These are phyloP conservation scores for Neonectria magnoliae DNA, from an alignment of 2,329 filamentous ascomycete genomes.

Conservation along the genomic window DNA sequence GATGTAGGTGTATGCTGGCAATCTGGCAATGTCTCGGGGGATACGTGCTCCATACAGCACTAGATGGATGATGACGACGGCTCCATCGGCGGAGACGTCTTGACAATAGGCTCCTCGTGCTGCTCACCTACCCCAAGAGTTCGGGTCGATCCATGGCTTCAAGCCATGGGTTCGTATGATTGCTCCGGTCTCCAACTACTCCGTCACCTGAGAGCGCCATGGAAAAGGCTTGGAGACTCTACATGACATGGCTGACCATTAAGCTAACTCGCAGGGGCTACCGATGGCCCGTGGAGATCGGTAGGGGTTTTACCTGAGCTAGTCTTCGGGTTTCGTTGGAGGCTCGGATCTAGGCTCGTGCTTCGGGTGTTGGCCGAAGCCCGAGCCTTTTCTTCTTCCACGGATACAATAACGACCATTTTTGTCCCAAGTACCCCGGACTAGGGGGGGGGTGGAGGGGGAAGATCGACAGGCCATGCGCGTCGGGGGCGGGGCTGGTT, in stretches of 20 bases:
- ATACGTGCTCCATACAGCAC: slow-evolving; percentile 1
- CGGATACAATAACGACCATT: background rate
- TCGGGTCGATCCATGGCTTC: slow-evolving; percentile 22
- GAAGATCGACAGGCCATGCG: slow-evolving; percentile 33
- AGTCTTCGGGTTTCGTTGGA: background rate
- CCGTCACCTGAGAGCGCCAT: slow-evolving; percentile 19
- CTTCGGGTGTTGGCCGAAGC: slow-evolving; percentile 40
- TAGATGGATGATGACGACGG: background rate
- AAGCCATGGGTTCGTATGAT: slow-evolving; percentile 24
- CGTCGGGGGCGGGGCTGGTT: slow-evolving; percentile 33
- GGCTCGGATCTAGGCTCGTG: slow-evolving; percentile 13
- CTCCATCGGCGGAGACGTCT: slow-evolving; percentile 18
- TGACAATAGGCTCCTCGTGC: background rate
- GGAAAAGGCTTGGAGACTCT: slow-evolving; percentile 11
- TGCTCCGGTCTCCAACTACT: slow-evolving; percentile 15
- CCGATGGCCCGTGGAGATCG: slow-evolving; percentile 14
- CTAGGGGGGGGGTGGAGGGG: slow-evolving; percentile 12
- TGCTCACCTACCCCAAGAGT: slow-evolving; percentile 24
- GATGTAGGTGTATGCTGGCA: background rate
- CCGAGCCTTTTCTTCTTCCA: slow-evolving; percentile 18
- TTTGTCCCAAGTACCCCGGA: slow-evolving; percentile 33
- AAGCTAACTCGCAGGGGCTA: background rate
- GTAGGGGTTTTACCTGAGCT: slow-evolving; percentile 2
- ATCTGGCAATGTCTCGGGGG: slow-evolving; percentile 5
- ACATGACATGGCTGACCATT: slow-evolving; percentile 7